Evolutionary conservation across 257 asterid genomes (phyloP).

Genomic region (Echites panduratus): DNA sequence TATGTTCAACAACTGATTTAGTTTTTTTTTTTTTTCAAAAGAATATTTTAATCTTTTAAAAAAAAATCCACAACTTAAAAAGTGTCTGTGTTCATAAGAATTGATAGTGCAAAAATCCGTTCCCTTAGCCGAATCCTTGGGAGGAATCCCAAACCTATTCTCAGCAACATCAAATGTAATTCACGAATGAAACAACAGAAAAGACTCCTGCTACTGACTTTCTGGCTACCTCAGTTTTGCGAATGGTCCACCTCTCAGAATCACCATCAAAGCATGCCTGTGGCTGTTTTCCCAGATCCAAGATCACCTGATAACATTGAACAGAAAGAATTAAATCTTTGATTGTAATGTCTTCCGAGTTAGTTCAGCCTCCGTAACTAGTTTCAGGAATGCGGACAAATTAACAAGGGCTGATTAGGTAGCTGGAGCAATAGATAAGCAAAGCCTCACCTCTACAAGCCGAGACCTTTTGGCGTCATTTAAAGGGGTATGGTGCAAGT

Average conservation of each 20-base stretch:
- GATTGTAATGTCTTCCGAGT: neutral
- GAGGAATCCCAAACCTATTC: too few species aligned
- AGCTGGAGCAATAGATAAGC: neutral
- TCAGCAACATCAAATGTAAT: slow-evolving; percentile 5
- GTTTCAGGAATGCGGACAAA: neutral
- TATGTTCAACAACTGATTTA: too few species aligned
- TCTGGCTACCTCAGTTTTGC: slow-evolving; percentile 51
- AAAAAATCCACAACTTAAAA: too few species aligned
- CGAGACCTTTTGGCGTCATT: slow-evolving; percentile 35
- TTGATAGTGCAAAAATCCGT: too few species aligned
- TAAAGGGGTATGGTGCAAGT: slow-evolving; percentile 44
- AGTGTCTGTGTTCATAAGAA: too few species aligned
- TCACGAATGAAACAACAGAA: neutral
- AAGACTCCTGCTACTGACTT: neutral
- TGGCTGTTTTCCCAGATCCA: slow-evolving; percentile 75
- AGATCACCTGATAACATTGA: slow-evolving; percentile 41
- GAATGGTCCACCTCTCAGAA: slow-evolving; percentile 39
- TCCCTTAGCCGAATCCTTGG: too few species aligned
- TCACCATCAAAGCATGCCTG: slow-evolving; percentile 57
- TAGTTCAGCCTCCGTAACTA: neutral
- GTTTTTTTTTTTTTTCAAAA: too few species aligned
- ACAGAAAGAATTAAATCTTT: neutral
- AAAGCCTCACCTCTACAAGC: slow-evolving; percentile 49
- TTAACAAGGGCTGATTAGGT: neutral
- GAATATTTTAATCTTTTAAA: too few species aligned